phyloP scores from a whole-genome alignment of 129 eudicot species.

The Chrysanthemum lavandulifolium region DNA sequence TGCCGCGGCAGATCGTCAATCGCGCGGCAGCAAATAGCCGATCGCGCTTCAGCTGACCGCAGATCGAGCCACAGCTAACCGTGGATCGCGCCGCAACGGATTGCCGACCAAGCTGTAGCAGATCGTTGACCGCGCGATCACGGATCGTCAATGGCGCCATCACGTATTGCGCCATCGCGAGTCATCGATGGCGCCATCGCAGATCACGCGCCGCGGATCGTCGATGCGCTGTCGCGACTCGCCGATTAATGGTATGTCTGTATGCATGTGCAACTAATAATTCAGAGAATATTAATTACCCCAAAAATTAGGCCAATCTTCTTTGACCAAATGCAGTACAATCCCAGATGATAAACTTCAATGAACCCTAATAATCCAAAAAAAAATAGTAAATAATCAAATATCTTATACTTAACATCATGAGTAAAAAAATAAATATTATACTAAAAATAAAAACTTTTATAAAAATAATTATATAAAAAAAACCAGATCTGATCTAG shows the following conservation, averaged over 20 bases:
- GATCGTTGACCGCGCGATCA: background rate
- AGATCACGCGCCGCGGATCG: background rate
- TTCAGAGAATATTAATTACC: slow-evolving; percentile 25
- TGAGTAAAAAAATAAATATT: background rate
- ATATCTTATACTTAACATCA: background rate
- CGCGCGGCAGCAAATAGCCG: background rate
- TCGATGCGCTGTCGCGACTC: background rate
- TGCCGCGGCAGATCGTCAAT: background rate
- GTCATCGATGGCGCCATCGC: background rate
- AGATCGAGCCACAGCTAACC: background rate
- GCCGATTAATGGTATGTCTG: background rate
- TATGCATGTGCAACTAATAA: slow-evolving; percentile 10
- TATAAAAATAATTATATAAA: background rate
- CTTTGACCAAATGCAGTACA: slow-evolving; percentile 34
- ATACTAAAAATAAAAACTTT: background rate
- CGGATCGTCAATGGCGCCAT: background rate
- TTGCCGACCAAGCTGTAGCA: background rate
- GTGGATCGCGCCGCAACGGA: too few species aligned
- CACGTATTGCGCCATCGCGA: background rate
- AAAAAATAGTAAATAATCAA: background rate
- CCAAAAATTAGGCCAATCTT: slow-evolving; percentile 23
- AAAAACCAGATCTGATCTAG: slow-evolving; percentile 41
- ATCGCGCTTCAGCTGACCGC: background rate
- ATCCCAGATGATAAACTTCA: slow-evolving; percentile 33
- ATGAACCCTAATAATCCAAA: slow-evolving; percentile 19